Conservation (phyloP, 768 basidiomycete species). For the Russula griseocarnosa region DNA sequence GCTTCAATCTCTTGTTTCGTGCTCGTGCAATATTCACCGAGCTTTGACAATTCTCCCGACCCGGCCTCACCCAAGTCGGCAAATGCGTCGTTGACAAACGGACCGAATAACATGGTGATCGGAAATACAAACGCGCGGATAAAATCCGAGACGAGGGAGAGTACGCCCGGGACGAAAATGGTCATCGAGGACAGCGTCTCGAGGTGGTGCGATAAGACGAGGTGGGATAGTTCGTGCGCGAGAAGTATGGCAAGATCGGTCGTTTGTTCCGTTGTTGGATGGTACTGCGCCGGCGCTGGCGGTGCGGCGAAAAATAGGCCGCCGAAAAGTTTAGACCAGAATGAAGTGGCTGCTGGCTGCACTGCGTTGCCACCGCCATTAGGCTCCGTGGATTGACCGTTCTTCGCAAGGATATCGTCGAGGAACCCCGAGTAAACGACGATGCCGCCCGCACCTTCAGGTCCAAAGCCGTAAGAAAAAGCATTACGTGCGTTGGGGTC, state of each 20-base stretch:
- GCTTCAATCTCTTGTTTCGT: slow-evolving; percentile 88
- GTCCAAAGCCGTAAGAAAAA: slow-evolving; percentile 93
- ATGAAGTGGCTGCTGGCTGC: slow-evolving; percentile 36
- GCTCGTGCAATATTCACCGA: slow-evolving; percentile 73
- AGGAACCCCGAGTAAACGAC: slow-evolving; percentile 94
- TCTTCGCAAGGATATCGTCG: slow-evolving; percentile 68
- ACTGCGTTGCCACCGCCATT: not conserved
- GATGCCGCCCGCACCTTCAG: slow-evolving; percentile 86
- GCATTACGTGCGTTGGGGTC: slow-evolving; percentile 82
- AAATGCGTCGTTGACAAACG: slow-evolving; percentile 93
- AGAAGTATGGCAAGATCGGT: slow-evolving; percentile 85
- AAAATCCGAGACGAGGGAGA: slow-evolving; percentile 74
- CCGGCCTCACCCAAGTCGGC: slow-evolving; percentile 75
- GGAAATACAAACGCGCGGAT: slow-evolving; percentile 80
- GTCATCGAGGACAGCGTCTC: slow-evolving; percentile 85
- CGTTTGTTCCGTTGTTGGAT: slow-evolving; percentile 74
- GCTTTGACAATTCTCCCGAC: slow-evolving; percentile 66
- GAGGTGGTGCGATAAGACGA: slow-evolving; percentile 85
- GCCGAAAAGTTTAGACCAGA: slow-evolving; percentile 50
- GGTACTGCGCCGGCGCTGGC: slow-evolving; percentile 34
- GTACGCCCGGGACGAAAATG: slow-evolving; percentile 74
- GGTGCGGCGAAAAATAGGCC: slow-evolving; percentile 41
- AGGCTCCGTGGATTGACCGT: slow-evolving; percentile 35
- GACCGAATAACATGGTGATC: slow-evolving; percentile 85
- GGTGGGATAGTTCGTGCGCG: slow-evolving; percentile 90